These are phyloP conservation scores for Cladophialophora chaetospira DNA, from an alignment of 2,329 filamentous ascomycete species.

Conservation along the genomic window DNA sequence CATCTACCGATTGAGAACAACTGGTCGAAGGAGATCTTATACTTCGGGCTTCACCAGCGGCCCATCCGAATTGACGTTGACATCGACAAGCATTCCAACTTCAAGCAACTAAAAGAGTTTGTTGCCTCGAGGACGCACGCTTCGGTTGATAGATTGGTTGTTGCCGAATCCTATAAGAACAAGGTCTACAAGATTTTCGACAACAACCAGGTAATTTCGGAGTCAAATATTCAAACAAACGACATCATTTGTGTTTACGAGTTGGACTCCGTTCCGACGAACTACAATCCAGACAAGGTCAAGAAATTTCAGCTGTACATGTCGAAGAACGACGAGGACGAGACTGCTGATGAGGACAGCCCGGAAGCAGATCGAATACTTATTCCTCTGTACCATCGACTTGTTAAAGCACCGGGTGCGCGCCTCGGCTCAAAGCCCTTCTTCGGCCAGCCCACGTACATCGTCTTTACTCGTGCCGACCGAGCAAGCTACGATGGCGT, in stretches of 20 bases:
- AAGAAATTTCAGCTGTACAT: slow-evolving; percentile 49
- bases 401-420: slow-evolving; percentile 34
- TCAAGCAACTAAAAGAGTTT: slow-evolving; percentile 53
- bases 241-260: slow-evolving; percentile 75
- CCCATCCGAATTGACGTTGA: slow-evolving; percentile 77
- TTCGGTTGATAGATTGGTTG: slow-evolving; percentile 66
- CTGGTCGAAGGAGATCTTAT: slow-evolving; percentile 74
- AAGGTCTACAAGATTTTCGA: slow-evolving; percentile 87
- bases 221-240: slow-evolving; percentile 63
- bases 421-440: slow-evolving; percentile 36
- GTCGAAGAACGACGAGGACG: slow-evolving; percentile 40
- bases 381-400: slow-evolving; percentile 52
- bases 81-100: slow-evolving; percentile 66
- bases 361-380: slow-evolving; percentile 50
- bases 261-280: slow-evolving; percentile 75
- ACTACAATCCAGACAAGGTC: slow-evolving; percentile 62
- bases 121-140: slow-evolving; percentile 56
- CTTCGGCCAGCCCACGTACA: slow-evolving; percentile 58
- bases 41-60: slow-evolving; percentile 71
- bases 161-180: slow-evolving; percentile 77
- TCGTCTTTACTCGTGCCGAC: slow-evolving; percentile 74
- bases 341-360: slow-evolving; percentile 45
- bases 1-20: slow-evolving; percentile 85
- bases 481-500: slow-evolving; percentile 69
- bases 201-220: slow-evolving; percentile 67